Conservation (phyloP, 1,284 basidiomycete species). For the Coniferiporia weirii region DNA sequence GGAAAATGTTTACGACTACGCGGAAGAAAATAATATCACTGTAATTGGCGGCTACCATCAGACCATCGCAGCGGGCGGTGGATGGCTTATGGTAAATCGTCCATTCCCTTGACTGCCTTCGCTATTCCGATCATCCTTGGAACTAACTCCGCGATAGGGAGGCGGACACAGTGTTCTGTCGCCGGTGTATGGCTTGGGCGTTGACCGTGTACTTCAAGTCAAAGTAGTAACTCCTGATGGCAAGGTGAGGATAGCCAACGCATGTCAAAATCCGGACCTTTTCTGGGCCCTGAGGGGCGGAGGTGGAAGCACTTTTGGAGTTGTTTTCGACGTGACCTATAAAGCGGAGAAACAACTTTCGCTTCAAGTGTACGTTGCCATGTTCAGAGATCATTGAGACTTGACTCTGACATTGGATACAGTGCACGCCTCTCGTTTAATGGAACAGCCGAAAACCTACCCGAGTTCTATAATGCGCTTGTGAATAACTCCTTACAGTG, state of each 20-base stretch:
- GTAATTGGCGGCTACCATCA: slow-evolving; percentile 30
- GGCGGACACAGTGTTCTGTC: slow-evolving; percentile 25
- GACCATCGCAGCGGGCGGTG: slow-evolving; percentile 29
- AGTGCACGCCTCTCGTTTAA: slow-evolving; percentile 4
- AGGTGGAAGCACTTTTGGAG: slow-evolving; percentile 23
- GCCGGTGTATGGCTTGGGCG: slow-evolving; percentile 23
- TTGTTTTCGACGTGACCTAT: slow-evolving; percentile 17
- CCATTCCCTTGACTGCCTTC: not conserved
- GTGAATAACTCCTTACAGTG: slow-evolving; percentile 18
- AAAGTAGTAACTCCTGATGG: slow-evolving; percentile 22
- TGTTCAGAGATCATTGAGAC: not conserved
- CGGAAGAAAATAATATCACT: slow-evolving; percentile 29
- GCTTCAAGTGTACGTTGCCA: slow-evolving; percentile 6
- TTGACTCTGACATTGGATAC: not conserved
- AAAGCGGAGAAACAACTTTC: slow-evolving; percentile 3
- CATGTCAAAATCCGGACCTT: slow-evolving; percentile 20
- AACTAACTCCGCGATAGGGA: slow-evolving; percentile 15
- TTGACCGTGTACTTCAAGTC: slow-evolving; percentile 23
- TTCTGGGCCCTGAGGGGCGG: slow-evolving; percentile 23
- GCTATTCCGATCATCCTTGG: not conserved
- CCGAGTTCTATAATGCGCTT: slow-evolving; percentile 11
- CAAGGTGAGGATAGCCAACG: slow-evolving; percentile 17
- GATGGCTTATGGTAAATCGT: slow-evolving; percentile 26
- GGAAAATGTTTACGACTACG: slow-evolving; percentile 29
- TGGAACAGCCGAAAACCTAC: not conserved